Evolutionary conservation across 2,329 filamentous ascomycete species (phyloP).

Genomic region (Cladosporium sp.): DNA sequence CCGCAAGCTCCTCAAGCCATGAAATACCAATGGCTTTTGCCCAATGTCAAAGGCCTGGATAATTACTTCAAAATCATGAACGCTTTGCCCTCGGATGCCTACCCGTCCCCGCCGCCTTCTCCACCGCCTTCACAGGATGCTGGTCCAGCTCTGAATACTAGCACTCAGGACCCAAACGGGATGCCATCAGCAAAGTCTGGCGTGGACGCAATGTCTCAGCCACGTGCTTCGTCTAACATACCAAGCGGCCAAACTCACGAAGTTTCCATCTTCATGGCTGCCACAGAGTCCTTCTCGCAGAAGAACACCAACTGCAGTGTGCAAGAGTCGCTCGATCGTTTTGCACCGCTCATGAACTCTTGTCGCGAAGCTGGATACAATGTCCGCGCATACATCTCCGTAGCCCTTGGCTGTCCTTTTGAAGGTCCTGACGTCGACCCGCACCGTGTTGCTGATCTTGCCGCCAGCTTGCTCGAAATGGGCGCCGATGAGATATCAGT

Average conservation of each 20-base stretch:
- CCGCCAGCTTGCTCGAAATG: conserved; percentile 68
- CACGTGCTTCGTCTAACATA: conserved; percentile 7
- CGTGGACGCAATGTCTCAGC: conserved; percentile 48
- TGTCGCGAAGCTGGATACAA: conserved; percentile 63
- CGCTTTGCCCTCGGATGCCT: conserved; percentile 35
- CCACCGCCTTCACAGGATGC: conserved; percentile 29
- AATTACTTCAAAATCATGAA: conserved; percentile 54
- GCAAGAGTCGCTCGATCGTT: conserved; percentile 65
- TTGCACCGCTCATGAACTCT: conserved; percentile 64
- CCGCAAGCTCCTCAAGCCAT: conserved; percentile 53
- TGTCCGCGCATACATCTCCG: conserved; percentile 75
- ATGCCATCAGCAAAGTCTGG: conserved; percentile 33
- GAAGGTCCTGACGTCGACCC: conserved; percentile 60
- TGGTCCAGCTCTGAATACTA: conserved; percentile 40
- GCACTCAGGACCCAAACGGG: conserved; percentile 39
- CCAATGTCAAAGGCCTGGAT: conserved; percentile 68
- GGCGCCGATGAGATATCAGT: conserved; percentile 88
- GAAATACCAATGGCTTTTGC: conserved; percentile 76
- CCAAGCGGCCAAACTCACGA: conserved; percentile 48
- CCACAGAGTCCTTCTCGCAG: conserved; percentile 74
- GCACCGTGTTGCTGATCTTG: conserved; percentile 57
- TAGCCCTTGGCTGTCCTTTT: conserved; percentile 76
- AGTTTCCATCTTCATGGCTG: conserved; percentile 75
- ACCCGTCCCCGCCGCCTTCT: conserved; percentile 42
- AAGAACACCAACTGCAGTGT: conserved; percentile 81